Evolutionary conservation across 257 asterid species (phyloP).

Genomic region (Capsicum chinense): DNA sequence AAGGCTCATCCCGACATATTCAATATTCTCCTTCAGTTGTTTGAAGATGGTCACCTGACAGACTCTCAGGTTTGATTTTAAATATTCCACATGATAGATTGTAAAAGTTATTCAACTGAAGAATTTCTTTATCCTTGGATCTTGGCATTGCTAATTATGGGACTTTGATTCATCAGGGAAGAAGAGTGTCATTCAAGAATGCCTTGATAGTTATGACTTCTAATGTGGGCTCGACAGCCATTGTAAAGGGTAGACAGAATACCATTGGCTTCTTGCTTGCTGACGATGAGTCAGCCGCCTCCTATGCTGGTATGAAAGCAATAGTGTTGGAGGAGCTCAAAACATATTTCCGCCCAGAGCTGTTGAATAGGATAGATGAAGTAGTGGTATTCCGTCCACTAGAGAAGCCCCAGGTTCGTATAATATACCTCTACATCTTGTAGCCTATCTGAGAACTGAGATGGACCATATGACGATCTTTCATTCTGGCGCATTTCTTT

Average conservation of each 20-base stretch:
- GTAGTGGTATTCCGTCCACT: constrained; percentile 94
- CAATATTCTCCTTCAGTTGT: constrained; percentile 91
- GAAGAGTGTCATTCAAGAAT: constrained; percentile 95
- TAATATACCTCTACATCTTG: constrained; percentile 14
- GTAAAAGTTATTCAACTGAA: not conserved
- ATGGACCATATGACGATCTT: not conserved
- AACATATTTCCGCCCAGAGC: constrained; percentile 93
- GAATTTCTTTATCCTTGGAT: not conserved
- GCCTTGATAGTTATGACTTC: constrained; percentile 94
- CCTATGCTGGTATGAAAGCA: constrained; percentile 88
- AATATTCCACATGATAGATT: not conserved
- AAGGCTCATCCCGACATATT: constrained; percentile 97
- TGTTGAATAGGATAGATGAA: constrained; percentile 94
- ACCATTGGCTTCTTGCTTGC: constrained; percentile 68
- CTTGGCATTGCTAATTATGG: constrained; percentile 21
- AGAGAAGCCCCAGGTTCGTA: constrained; percentile 87
- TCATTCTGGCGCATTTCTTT: not conserved
- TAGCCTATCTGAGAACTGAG: constrained; percentile 10
- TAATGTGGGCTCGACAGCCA: constrained; percentile 86
- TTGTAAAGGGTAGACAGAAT: constrained; percentile 75
- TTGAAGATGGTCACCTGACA: constrained; percentile 97
- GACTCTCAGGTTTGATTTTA: constrained; percentile 81
- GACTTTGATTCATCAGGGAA: constrained; percentile 60
- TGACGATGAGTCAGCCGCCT: constrained; percentile 58
- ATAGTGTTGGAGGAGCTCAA: constrained; percentile 89